Percentiles rank a stretch among this genome's conserved stretches.
Evolutionary conservation across 768 basidiomycete genomes (phyloP).

Genomic region (Suillus sp.): DNA sequence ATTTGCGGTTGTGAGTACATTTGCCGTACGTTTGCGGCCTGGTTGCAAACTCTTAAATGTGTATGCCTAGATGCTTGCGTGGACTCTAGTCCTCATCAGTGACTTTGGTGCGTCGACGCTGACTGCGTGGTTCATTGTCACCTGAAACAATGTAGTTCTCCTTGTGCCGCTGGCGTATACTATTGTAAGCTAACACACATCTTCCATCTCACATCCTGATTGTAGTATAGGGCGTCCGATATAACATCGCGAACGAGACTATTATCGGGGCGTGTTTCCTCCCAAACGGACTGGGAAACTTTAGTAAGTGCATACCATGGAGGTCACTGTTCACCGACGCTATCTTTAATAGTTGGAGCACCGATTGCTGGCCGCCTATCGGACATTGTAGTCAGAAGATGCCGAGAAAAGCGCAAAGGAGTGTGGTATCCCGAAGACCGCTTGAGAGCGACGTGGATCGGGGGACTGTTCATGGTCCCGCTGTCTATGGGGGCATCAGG

Average conservation of each 20-base stretch:
- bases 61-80: constrained; percentile 44
- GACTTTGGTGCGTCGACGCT: constrained; percentile 36
- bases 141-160: constrained; percentile 33
- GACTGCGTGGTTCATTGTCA: background rate
- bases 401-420: background rate
- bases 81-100: constrained; percentile 29
- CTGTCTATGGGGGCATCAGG: background rate
- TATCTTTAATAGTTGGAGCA: background rate
- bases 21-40: background rate
- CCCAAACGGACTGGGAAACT: background rate
- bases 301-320: background rate
- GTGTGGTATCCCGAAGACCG: background rate
- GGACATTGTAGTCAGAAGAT: no score
- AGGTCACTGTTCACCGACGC: background rate
- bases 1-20: constrained; percentile 25
- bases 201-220: no score
- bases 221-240: no score
- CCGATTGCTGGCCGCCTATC: background rate
- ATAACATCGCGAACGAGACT: no score
- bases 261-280: background rate
- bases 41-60: background rate
- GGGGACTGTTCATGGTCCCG: background rate
- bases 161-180: constrained; percentile 68
- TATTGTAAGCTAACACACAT: constrained; percentile 44
- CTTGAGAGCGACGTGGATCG: background rate